Percentiles rank a stretch among this genome's conserved stretches.
These are phyloP conservation scores for Zygoascus sp. DNA, from an alignment of 1,139 yeast species.

Conservation along the genomic window DNA sequence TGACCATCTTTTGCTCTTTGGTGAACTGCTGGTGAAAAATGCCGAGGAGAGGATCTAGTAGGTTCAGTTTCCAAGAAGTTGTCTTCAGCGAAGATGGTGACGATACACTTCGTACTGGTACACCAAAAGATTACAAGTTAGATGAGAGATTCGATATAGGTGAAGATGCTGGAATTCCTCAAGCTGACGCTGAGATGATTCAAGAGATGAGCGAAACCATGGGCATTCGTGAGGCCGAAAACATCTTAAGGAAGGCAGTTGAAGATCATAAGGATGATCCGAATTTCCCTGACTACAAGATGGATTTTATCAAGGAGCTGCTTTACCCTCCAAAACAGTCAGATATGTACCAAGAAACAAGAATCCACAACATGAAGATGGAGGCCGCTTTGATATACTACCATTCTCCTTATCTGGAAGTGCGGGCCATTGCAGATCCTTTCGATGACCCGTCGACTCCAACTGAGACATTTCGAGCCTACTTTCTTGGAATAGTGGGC, in stretches of 20 bases:
- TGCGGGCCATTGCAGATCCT: conserved; percentile 46
- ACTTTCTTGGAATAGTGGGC: conserved; percentile 53
- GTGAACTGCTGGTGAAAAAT: background rate
- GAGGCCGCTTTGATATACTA: conserved; percentile 43
- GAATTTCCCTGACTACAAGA: conserved; percentile 41
- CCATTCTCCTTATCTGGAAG: conserved; percentile 50
- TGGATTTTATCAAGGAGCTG: conserved; percentile 18
- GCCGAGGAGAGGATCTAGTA: background rate
- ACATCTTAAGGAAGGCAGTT: conserved; percentile 40
- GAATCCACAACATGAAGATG: conserved; percentile 24
- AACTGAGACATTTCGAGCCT: conserved; percentile 53
- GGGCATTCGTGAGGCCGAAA: conserved; percentile 37
- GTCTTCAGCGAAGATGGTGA: conserved; percentile 7
- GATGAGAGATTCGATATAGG: conserved; percentile 3
- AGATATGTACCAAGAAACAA: conserved; percentile 35
- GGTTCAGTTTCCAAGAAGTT: conserved; percentile 4
- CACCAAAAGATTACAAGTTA: conserved; percentile 4
- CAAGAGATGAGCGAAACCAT: conserved; percentile 8
- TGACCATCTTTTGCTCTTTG: background rate
- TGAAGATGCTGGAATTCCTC: conserved; percentile 8
- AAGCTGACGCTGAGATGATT: conserved; percentile 8
- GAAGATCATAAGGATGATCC: conserved; percentile 46
- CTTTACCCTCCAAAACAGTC: conserved; percentile 22
- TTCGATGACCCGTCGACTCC: conserved; percentile 42
- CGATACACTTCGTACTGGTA: conserved; percentile 5